phyloP scores from a whole-genome alignment of 352 stramenopile species.

The Phytophthora constricta region DNA sequence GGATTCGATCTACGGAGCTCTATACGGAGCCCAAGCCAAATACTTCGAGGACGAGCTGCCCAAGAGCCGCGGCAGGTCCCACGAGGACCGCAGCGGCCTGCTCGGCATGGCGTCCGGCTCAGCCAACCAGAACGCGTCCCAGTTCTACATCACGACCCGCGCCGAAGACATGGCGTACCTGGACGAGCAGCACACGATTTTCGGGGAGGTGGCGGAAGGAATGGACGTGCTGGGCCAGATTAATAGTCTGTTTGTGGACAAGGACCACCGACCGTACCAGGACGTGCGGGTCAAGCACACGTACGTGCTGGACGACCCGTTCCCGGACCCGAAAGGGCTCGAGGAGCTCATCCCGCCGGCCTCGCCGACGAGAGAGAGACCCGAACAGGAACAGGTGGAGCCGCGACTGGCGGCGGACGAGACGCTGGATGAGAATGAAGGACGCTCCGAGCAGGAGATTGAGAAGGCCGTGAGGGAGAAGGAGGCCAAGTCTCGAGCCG shows the following conservation, averaged over 20 bases:
- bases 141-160: conserved; percentile 98
- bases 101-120: conserved; percentile 88
- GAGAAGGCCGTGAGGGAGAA: conserved; percentile 89
- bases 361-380: conserved; percentile 90
- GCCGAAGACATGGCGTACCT: conserved; percentile 91
- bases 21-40: conserved; percentile 85
- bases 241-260: conserved; percentile 95
- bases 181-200: conserved; percentile 92
- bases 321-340: conserved; percentile 73
- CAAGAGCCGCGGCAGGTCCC: conserved; percentile 39
- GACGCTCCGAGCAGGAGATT: conserved; percentile 87
- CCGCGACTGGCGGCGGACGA: conserved; percentile 92
- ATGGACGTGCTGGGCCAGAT: conserved; percentile 95
- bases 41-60: conserved; percentile 85
- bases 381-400: conserved; percentile 92
- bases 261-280: conserved; percentile 94
- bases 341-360: conserved; percentile 65
- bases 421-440: conserved; percentile 74
- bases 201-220: conserved; percentile 94
- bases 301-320: conserved; percentile 87
- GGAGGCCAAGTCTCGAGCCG: conserved; percentile 94
- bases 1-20: conserved; percentile 93
- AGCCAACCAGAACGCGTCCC: conserved; percentile 84
- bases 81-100: conserved; percentile 64
- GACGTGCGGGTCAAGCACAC: conserved; percentile 98